phyloP scores from a whole-genome alignment of 768 basidiomycete genomes.

The Pleurotus sapidus region DNA sequence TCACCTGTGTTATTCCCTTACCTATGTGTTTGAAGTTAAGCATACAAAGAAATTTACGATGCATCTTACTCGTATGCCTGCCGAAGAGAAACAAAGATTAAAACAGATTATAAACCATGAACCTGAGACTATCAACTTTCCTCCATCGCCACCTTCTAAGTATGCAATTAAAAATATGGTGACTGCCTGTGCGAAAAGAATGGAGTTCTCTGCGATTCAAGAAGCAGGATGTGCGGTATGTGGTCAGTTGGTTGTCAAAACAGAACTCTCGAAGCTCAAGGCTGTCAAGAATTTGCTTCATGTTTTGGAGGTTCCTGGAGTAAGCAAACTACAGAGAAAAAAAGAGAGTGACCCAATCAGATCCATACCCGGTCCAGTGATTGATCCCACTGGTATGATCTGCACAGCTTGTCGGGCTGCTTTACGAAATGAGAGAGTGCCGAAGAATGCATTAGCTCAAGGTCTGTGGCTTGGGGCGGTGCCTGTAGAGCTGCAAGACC shows the following conservation, averaged over 20 bases:
- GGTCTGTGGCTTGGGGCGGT: slow-evolving; percentile 29
- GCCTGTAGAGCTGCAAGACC: slow-evolving; percentile 16
- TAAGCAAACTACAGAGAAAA: background rate
- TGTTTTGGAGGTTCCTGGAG: background rate
- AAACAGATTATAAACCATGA: background rate
- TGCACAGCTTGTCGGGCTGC: slow-evolving; percentile 7
- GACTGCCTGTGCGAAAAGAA: background rate
- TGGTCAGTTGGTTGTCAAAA: background rate
- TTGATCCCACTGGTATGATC: background rate
- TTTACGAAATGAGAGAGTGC: slow-evolving; percentile 8
- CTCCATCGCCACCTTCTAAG: background rate
- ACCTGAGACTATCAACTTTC: background rate
- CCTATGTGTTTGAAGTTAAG: background rate
- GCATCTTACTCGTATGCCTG: background rate
- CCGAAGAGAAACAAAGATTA: background rate
- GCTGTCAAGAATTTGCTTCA: background rate
- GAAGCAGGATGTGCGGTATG: slow-evolving; percentile 1
- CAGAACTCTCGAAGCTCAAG: background rate
- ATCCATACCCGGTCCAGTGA: background rate
- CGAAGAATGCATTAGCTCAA: slow-evolving; percentile 22
- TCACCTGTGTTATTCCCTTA: background rate
- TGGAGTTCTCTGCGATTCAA: background rate
- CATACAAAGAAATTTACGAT: background rate
- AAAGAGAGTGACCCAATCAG: background rate
- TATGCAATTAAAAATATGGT: background rate